Evolutionary conservation across 495 filamentous ascomycete species (phyloP).

Genomic region (Penicillium steckii): DNA sequence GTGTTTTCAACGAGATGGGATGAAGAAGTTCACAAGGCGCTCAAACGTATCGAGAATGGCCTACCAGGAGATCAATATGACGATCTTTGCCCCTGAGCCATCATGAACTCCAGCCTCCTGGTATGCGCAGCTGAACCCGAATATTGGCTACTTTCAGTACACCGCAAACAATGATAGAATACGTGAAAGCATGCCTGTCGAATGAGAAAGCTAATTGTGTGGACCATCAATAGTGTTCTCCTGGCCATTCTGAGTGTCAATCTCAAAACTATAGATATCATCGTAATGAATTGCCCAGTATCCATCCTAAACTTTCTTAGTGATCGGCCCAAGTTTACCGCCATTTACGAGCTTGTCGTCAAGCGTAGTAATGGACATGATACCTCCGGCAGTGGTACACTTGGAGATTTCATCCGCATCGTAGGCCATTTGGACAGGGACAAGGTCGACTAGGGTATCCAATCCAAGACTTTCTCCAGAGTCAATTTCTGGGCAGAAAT

Average conservation of each 20-base stretch:
- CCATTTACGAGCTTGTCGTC: constrained; percentile 33
- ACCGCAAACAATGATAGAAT: too few species aligned
- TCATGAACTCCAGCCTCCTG: too few species aligned
- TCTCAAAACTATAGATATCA: constrained; percentile 21
- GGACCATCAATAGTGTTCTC: too few species aligned
- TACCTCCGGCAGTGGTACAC: constrained; percentile 41
- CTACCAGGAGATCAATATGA: constrained; percentile 67
- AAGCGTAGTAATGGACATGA: constrained; percentile 39
- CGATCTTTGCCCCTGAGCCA: too few species aligned
- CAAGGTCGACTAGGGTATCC: constrained; percentile 22
- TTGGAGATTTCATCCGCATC: constrained; percentile 37
- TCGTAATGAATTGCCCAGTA: constrained; percentile 43
- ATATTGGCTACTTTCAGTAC: too few species aligned
- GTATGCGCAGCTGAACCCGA: too few species aligned
- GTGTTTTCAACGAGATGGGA: constrained; percentile 80
- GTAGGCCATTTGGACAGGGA: constrained; percentile 32
- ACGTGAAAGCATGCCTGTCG: too few species aligned
- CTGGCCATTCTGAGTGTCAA: too few species aligned
- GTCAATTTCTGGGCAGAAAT: too few species aligned
- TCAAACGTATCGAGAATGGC: too few species aligned
- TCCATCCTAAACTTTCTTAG: constrained; percentile 39
- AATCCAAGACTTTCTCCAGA: too few species aligned
- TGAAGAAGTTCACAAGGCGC: constrained; percentile 68
- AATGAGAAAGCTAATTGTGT: too few species aligned
- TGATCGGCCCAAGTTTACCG: constrained; percentile 36